A percentile compares a stretch with the other conserved stretches of the same genome.
Evolutionary conservation across 129 eudicot genomes (phyloP).

Genomic region (Oenanthe sinensis): DNA sequence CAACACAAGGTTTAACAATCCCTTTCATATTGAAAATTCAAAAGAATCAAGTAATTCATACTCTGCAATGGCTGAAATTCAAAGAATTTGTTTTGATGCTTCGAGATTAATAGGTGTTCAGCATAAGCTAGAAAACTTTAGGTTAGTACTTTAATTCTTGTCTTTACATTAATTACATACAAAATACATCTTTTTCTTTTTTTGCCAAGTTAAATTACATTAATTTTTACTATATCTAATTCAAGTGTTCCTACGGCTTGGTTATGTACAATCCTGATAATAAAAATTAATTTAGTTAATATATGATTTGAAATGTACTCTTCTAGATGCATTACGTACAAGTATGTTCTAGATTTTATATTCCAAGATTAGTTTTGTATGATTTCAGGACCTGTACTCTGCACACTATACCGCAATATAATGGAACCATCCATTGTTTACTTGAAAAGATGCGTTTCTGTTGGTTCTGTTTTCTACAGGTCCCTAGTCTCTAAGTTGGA

Average conservation of each 20-base stretch:
- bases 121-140: slow-evolving; percentile 41
- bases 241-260: too few species aligned
- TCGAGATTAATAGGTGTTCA: slow-evolving; percentile 37
- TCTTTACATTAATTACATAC: neutral
- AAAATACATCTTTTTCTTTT: neutral
- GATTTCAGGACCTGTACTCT: neutral
- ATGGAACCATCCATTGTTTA: neutral
- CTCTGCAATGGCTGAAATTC: slow-evolving; percentile 41
- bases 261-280: neutral
- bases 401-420: neutral
- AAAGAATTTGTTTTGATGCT: slow-evolving; percentile 38
- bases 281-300: neutral
- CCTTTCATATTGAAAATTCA: slow-evolving; percentile 20
- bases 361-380: too few species aligned
- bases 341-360: neutral
- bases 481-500: slow-evolving; percentile 50
- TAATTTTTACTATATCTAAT: neutral
- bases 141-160: slow-evolving; percentile 27
- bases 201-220: too few species aligned
- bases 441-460: neutral
- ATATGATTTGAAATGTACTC: neutral
- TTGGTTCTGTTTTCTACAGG: slow-evolving; percentile 34
- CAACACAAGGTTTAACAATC: slow-evolving; percentile 24
- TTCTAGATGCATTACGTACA: neutral
- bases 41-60: slow-evolving; percentile 40